Evolutionary conservation across 2,329 filamentous ascomycete species (phyloP), one percentile per base, ranked within the genome.

Genomic region (Exophiala mesophila): DNA sequence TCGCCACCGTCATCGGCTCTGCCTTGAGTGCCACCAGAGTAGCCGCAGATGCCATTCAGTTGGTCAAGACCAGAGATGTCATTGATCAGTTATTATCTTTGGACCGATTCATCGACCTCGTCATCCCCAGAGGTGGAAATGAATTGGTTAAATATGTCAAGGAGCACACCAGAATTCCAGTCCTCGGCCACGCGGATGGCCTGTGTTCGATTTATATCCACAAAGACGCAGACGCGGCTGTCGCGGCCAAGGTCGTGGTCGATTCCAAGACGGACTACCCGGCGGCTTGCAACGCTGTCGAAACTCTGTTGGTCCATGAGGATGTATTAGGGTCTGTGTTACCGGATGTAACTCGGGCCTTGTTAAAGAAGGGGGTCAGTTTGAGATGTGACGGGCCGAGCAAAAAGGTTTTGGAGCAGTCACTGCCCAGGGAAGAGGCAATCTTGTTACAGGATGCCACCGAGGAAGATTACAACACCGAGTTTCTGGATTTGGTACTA

Each of bases 201-300:
- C 76, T 97, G 44, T 98, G 92, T 69, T 78, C 81, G 49, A 80
- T 88, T 50, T 98, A 92, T 65, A 74, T 98, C 38, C 85, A 92
- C 57, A 72, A 74, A 8, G 85, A 88, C 44, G 89, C 86, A 35
- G 83, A 94, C 56, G 66, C 73, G 28, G 68, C 74, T 31, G 82
- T 86, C 67, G 86, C 88, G 9, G 75, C 77, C 15, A 78, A 79
- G 49, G 83, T 95, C 41, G 71, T 97, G 35, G 73, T 95, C 41
- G 92, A 98, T 67, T 85, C 90, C 34, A 98, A 98, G 69, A 88
- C 85, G 18, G 85, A 83, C 64, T 98, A 98, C 60, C 88, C 90
- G 1, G 92, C 92, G 26, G 92, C 90, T 10, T 98, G 92, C 73
- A 98, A 98, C 69, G 82, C 85, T 30, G 68, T 89, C n/a, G 92